These are phyloP conservation scores for Cyclotella choctawhatcheeana DNA, from an alignment of 108 stramenopile species.

Conservation along the genomic window DNA sequence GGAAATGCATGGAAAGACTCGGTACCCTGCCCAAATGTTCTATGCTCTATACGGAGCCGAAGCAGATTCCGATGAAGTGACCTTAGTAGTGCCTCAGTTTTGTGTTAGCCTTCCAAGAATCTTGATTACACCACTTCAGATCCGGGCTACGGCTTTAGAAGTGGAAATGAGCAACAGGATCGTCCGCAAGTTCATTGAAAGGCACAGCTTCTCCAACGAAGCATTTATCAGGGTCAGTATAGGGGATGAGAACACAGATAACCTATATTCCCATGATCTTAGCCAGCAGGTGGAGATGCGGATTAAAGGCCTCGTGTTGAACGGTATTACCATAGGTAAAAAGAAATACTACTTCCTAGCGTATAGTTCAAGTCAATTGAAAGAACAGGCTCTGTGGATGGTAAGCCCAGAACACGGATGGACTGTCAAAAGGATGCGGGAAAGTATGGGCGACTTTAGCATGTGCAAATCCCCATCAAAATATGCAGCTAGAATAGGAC, in stretches of 20 bases:
- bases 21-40: conserved; percentile 30
- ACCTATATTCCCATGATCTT: conserved; percentile 23
- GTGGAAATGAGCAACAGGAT: conserved; percentile 35
- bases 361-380: conserved; percentile 40
- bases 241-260: conserved; percentile 24
- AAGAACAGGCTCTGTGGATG: conserved; percentile 38
- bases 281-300: conserved; percentile 3
- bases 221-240: conserved; percentile 28
- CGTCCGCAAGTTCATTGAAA: conserved; percentile 21
- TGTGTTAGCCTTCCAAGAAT: conserved; percentile 29
- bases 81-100: conserved; percentile 14
- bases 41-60: conserved; percentile 7
- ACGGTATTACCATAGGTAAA: conserved; percentile 22
- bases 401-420: conserved; percentile 20
- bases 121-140: conserved; percentile 18
- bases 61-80: conserved; percentile 3
- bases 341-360: conserved; percentile 27
- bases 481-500: conserved; percentile 34
- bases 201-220: conserved; percentile 1
- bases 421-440: conserved; percentile 15
- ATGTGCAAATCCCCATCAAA: conserved; percentile 29
- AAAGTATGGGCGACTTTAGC: conserved; percentile 31
- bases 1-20: conserved; percentile 15
- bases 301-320: conserved; percentile 20
- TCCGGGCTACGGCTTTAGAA: conserved; percentile 7